A percentile compares a stretch with the other conserved stretches of the same genome.
Evolutionary conservation across 441 rosid species (phyloP).

Genomic region (Kokia cookei): DNA sequence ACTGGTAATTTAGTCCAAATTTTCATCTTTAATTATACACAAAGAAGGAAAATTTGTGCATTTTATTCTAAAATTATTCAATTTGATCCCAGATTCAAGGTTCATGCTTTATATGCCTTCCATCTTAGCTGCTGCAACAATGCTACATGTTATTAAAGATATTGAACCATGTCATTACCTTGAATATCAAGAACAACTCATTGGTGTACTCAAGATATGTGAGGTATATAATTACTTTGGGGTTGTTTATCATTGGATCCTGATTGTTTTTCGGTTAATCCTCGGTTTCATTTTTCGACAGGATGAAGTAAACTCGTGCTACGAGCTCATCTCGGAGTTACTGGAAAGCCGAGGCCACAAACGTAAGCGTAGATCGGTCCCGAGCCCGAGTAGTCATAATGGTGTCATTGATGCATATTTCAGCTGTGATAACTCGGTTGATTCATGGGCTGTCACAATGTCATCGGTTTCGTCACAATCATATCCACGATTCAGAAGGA

Average conservation of each 20-base stretch:
- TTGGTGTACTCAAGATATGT: slow-evolving; percentile 37
- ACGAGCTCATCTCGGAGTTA: slow-evolving; percentile 31
- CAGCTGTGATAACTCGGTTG: slow-evolving; percentile 44
- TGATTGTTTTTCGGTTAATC: not conserved
- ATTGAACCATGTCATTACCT: slow-evolving; percentile 30
- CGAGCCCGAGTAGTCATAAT: slow-evolving; percentile 27
- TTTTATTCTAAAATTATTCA: not conserved
- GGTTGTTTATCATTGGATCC: not conserved
- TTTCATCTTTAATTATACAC: not conserved
- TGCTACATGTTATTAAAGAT: slow-evolving; percentile 45
- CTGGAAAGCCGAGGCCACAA: slow-evolving; percentile 25
- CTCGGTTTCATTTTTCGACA: slow-evolving; percentile 10
- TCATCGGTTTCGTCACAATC: slow-evolving; percentile 31
- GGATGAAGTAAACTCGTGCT: slow-evolving; percentile 50
- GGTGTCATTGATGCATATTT: slow-evolving; percentile 37
- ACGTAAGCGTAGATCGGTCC: slow-evolving; percentile 18
- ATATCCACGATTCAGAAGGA: slow-evolving; percentile 49
- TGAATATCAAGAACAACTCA: slow-evolving; percentile 40
- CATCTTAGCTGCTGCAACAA: slow-evolving; percentile 44
- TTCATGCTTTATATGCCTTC: slow-evolving; percentile 39
- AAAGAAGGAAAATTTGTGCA: not conserved
- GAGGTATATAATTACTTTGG: slow-evolving; percentile 29
- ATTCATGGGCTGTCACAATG: slow-evolving; percentile 33
- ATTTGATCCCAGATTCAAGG: slow-evolving; percentile 44
- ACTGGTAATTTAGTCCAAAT: slow-evolving; percentile 26